These are phyloP conservation scores for Glycyrrhiza uralensis DNA, from an alignment of 306 rosid species.

Conservation along the genomic window DNA sequence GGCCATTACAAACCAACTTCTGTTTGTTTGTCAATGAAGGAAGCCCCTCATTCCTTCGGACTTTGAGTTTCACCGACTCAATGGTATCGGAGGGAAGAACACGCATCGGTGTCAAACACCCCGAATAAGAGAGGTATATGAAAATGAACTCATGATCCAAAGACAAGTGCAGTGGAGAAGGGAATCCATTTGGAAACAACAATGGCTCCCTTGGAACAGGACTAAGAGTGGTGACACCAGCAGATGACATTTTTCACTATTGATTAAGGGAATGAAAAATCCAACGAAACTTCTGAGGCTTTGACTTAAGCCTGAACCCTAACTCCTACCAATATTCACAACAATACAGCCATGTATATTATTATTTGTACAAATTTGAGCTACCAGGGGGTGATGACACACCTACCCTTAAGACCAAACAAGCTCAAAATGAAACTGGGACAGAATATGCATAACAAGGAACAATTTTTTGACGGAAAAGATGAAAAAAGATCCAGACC, in stretches of 20 bases:
- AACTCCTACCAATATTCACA: conserved; percentile 27
- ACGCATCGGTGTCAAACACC: conserved; percentile 61
- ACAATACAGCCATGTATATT: conserved; percentile 27
- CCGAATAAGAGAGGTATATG: conserved; percentile 55
- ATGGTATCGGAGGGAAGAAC: conserved; percentile 76
- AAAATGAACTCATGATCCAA: conserved; percentile 50
- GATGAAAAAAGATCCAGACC: conserved; percentile 12
- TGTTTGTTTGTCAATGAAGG: conserved; percentile 62
- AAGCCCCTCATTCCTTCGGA: conserved; percentile 66
- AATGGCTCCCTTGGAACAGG: conserved; percentile 53
- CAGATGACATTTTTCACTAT: conserved; percentile 65
- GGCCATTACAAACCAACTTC: conserved; percentile 86
- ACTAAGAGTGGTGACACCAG: conserved; percentile 62
- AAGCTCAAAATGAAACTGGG: conserved; percentile 12
- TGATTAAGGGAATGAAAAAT: background rate
- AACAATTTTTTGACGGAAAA: background rate
- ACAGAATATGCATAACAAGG: background rate
- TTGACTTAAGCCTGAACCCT: conserved; percentile 35
- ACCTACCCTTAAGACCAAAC: conserved; percentile 40
- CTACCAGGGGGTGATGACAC: conserved; percentile 29
- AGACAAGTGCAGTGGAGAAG: conserved; percentile 35
- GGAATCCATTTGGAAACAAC: conserved; percentile 31
- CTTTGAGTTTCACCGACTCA: conserved; percentile 77
- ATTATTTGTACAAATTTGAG: conserved; percentile 22
- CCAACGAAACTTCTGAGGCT: conserved; percentile 19